Base-by-base conservation (phyloP, 2,329 filamentous ascomycete genomes). In the Fusarium goolgardi region DNA sequence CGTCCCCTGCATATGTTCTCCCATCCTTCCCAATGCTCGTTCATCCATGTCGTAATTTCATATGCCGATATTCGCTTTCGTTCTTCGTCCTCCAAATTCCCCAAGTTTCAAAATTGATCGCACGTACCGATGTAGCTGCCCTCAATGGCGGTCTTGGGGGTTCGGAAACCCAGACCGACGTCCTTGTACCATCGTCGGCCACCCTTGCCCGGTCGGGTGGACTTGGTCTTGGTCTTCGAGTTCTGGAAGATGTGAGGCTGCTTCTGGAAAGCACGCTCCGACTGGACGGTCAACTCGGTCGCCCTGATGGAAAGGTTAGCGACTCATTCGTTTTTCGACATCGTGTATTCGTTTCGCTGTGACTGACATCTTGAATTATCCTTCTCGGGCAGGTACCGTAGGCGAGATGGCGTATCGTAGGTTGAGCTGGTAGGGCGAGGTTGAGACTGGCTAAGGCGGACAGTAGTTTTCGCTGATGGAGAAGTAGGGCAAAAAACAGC, bases 231-330 rank as follows among this genome's bases (percentile, higher is more conserved):
- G 83, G 87, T 86, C 91, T 99, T 99, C 82, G 91, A 88, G 91
- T 98, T 97, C 81, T 92, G 90, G 93, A 98, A 99, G 89, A 99
- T 97, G 86, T 99, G 96, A 84, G 96, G 96, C 90, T 99, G 95
- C 91, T 99, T 99, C 87, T 98, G 96, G 93, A 92, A 99, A 89
- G 96, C 96, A 88, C 96, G 95, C 91, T 99, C 96, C 83, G 93
- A 96, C 91, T 99, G 96, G 85, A 99, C 96, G 84, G 94, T 97
- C 87, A 97, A 89, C 89, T 97, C 94, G 89, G 94, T 97, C 83
- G 94, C 94, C 94, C 97, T 97, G 84, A 82, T 89, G 65, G 69
- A 75, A 41, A 73, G 69, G 76, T 79, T 74, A 79, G 77, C 70
- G 70, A 71, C 61, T 53, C 57, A 64, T 59, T 69, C 67, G 59